Evolutionary conservation across 2,329 filamentous ascomycete genomes (phyloP).

Genomic region (Pyricularia sp.): DNA sequence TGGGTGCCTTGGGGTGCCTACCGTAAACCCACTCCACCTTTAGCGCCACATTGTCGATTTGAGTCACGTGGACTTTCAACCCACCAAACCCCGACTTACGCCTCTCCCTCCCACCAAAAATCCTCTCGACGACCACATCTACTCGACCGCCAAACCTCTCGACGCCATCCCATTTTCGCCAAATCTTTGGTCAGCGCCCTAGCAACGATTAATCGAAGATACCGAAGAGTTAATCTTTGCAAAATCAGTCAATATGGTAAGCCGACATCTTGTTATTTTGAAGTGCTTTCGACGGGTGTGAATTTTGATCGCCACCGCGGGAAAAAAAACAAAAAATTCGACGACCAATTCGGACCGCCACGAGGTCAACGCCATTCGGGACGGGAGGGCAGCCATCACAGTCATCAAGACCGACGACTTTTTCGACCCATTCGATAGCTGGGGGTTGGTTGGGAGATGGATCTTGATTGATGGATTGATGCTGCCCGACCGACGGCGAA

Average conservation of each 20-base stretch:
- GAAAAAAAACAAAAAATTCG: neutral
- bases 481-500: conserved; percentile 1
- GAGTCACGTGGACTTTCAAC: neutral
- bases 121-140: neutral
- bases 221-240: conserved; percentile 22
- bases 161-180: neutral
- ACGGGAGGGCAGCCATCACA: neutral
- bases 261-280: conserved; percentile 14
- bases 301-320: neutral
- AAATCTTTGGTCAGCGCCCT: conserved; percentile 15
- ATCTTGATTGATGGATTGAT: neutral
- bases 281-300: neutral
- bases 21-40: neutral
- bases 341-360: neutral
- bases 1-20: neutral
- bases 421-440: conserved; percentile 1
- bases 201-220: conserved; percentile 32
- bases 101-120: neutral
- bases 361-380: neutral
- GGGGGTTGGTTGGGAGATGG: conserved; percentile 3
- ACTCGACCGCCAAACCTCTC: neutral
- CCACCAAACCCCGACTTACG: neutral
- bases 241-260: conserved; percentile 62
- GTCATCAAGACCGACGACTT: neutral
- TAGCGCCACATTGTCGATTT: neutral